These are phyloP conservation scores for Schizosaccharomyces octosporus DNA, from an alignment of 805 yeast species.

Conservation along the genomic window DNA sequence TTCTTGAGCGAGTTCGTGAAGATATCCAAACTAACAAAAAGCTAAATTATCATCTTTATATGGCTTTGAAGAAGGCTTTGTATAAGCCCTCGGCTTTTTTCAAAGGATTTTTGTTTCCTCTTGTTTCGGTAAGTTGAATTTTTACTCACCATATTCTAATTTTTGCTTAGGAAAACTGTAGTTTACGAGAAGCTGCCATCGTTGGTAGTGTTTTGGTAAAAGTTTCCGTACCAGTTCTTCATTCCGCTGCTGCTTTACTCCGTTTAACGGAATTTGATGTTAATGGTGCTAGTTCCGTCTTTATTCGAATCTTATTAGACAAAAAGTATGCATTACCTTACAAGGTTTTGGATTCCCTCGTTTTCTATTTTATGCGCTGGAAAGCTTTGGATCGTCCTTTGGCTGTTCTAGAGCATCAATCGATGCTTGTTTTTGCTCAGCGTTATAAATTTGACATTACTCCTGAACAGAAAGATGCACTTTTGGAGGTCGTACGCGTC, in stretches of 20 bases:
- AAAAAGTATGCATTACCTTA: slow-evolving; percentile 92
- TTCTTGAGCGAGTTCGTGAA: slow-evolving; percentile 18
- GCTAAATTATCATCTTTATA: slow-evolving; percentile 78
- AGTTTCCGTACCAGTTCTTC: slow-evolving; percentile 79
- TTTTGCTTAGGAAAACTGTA: slow-evolving; percentile 20
- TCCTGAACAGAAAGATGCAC: slow-evolving; percentile 90
- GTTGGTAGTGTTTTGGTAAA: slow-evolving; percentile 77
- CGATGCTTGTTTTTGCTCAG: slow-evolving; percentile 81
- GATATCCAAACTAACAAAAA: slow-evolving; percentile 19
- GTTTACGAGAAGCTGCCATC: slow-evolving; percentile 81
- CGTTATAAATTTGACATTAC: slow-evolving; percentile 92
- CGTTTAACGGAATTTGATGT: slow-evolving; percentile 63
- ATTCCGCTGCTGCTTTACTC: slow-evolving; percentile 84
- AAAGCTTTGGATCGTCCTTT: slow-evolving; percentile 23
- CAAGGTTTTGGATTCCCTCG: slow-evolving; percentile 83
- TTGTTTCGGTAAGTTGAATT: slow-evolving; percentile 19
- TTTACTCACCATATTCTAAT: background rate
- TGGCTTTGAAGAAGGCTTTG: slow-evolving; percentile 73
- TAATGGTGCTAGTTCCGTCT: slow-evolving; percentile 69
- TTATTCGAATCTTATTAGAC: slow-evolving; percentile 70
- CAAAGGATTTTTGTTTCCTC: slow-evolving; percentile 82
- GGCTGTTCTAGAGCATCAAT: slow-evolving; percentile 95
- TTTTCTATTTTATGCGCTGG: slow-evolving; percentile 72
- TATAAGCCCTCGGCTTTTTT: slow-evolving; percentile 95
- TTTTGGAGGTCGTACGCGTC: slow-evolving; percentile 72